Evolutionary conservation across 345 rosid species (phyloP).

Genomic region (Moringa oleifera): DNA sequence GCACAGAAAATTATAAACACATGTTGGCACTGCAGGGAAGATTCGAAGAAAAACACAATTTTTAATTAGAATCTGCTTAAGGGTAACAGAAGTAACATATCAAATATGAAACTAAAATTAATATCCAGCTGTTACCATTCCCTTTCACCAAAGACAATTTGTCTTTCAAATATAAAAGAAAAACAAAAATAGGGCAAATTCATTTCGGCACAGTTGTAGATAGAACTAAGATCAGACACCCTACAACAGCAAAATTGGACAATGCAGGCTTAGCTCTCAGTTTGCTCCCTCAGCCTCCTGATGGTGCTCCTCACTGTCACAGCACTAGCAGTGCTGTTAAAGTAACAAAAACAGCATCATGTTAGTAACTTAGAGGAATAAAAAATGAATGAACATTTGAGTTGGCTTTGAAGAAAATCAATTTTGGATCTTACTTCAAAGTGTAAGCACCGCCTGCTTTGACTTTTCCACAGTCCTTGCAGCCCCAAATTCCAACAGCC

Average conservation of each 20-base stretch:
- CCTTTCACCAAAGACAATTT: too few species aligned
- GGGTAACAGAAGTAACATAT: too few species aligned
- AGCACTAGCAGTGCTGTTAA: conserved; percentile 71
- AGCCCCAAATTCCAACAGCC: conserved; percentile 96
- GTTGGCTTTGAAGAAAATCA: too few species aligned
- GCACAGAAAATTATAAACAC: too few species aligned
- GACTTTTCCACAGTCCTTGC: conserved; percentile 96
- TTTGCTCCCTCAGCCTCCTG: conserved; percentile 90
- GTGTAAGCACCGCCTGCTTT: conserved; percentile 98
- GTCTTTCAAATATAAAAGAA: too few species aligned
- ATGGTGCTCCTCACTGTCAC: conserved; percentile 91
- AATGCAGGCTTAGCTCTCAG: conserved; percentile 51
- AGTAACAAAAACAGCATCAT: background rate
- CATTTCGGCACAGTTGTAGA: too few species aligned
- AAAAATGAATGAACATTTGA: background rate
- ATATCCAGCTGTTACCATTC: too few species aligned
- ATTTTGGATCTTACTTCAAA: conserved; percentile 50
- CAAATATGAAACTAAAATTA: too few species aligned
- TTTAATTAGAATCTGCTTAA: too few species aligned
- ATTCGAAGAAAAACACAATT: too few species aligned
- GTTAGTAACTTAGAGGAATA: background rate
- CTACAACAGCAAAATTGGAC: background rate
- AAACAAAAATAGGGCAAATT: too few species aligned
- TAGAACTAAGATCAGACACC: background rate
- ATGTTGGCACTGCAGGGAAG: too few species aligned